Conservation (phyloP, 169 alveolate species). For the Plasmodium berghei region DNA sequence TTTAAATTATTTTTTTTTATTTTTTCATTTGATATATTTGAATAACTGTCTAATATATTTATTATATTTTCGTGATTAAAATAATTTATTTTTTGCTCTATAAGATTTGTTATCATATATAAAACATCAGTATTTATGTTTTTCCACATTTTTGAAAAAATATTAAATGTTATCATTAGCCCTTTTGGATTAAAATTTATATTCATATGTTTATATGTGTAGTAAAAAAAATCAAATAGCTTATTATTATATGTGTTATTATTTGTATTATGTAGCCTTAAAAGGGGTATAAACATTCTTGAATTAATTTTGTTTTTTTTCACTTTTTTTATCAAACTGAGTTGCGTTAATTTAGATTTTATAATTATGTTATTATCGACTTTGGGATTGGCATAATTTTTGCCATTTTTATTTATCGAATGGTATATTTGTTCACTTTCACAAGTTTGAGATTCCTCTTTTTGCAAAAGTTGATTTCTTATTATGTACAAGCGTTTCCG, state of each 20-base stretch:
- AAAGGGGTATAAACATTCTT: conserved; percentile 32
- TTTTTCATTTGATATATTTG: conserved; percentile 29
- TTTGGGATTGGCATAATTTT: not conserved
- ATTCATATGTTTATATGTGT: conserved; percentile 32
- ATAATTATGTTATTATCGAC: not conserved
- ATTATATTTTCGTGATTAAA: conserved; percentile 31
- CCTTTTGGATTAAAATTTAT: conserved; percentile 29
- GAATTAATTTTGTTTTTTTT: conserved; percentile 22
- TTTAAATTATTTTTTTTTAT: conserved; percentile 32
- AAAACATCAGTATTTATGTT: conserved; percentile 12
- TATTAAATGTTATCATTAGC: conserved; percentile 24
- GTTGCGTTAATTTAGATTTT: conserved; percentile 10
- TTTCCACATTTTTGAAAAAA: conserved; percentile 31
- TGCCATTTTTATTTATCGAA: not conserved
- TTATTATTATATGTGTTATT: not conserved
- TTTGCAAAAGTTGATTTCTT: conserved; percentile 15
- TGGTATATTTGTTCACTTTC: not conserved
- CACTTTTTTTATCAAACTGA: conserved; percentile 43
- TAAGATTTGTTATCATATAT: conserved; percentile 33
- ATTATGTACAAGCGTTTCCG: conserved; percentile 17
- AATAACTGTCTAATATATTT: conserved; percentile 29
- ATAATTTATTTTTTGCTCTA: conserved; percentile 47
- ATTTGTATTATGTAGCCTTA: not conserved
- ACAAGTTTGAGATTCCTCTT: not conserved
- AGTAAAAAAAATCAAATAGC: conserved; percentile 2